phyloP scores from a whole-genome alignment of 306 rosid genomes.

The Comarum palustre region DNA sequence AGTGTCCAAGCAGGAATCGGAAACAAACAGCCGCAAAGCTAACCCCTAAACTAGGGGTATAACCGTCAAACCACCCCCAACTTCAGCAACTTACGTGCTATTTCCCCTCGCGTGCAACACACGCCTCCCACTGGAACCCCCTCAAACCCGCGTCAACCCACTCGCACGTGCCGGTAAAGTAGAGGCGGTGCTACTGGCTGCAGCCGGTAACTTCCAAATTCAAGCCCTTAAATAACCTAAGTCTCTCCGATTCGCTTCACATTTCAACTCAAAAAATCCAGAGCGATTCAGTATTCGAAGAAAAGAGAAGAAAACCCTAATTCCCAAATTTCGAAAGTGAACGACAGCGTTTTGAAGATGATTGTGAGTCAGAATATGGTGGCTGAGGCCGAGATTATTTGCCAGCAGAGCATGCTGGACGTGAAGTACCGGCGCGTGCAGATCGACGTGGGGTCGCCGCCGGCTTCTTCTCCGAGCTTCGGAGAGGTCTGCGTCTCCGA shows the following conservation, averaged over 20 bases:
- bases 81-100: neutral
- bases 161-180: constrained; percentile 20
- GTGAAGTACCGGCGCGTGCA: constrained; percentile 61
- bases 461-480: constrained; percentile 53
- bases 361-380: constrained; percentile 53
- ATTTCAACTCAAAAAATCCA: neutral
- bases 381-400: constrained; percentile 59
- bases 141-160: neutral
- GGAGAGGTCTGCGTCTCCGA: constrained; percentile 39
- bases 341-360: constrained; percentile 34
- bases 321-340: neutral
- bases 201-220: constrained; percentile 22
- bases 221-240: neutral
- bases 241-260: constrained; percentile 2
- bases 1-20: neutral
- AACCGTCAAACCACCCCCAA: neutral
- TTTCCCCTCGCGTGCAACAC: neutral
- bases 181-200: constrained; percentile 7
- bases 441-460: constrained; percentile 49
- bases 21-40: neutral
- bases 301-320: neutral
- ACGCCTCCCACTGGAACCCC: neutral
- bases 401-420: constrained; percentile 55
- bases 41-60: neutral
- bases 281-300: constrained; percentile 3